phyloP scores from a whole-genome alignment of 1,284 basidiomycete genomes.

The Ceratobasidium sp. region DNA sequence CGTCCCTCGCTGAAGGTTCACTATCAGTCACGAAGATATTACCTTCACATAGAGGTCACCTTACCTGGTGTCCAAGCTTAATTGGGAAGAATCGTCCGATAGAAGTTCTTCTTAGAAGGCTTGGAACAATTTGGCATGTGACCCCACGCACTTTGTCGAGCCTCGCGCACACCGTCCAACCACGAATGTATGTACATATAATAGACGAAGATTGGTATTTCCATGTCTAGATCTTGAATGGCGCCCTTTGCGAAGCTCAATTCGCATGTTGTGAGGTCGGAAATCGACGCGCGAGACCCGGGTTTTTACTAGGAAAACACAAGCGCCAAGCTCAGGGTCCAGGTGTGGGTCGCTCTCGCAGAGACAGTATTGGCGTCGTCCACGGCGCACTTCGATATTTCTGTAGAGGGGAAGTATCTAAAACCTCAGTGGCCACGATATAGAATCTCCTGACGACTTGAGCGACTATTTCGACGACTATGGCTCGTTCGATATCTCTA shows the following conservation, averaged over 20 bases:
- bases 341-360: background rate
- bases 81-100: no score
- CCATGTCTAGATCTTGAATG: slow-evolving; percentile 6
- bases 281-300: background rate
- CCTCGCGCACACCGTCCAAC: background rate
- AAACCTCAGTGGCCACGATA: background rate
- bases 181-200: background rate
- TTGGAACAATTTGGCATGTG: slow-evolving; percentile 14
- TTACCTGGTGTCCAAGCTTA: no score
- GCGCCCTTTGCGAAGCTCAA: no score
- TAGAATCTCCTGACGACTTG: background rate
- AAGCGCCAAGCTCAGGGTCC: slow-evolving; percentile 23
- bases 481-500: background rate
- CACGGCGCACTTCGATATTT: background rate
- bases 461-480: background rate
- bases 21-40: no score
- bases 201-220: slow-evolving; percentile 5
- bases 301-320: background rate
- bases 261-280: background rate
- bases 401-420: background rate
- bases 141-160: background rate
- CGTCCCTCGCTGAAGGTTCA: no score
- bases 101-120: slow-evolving; percentile 29
- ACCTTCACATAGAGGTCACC: no score
- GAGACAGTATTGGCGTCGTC: background rate